Evolutionary conservation across 1,284 basidiomycete genomes (phyloP).

Genomic region (Ustilago esculenta): DNA sequence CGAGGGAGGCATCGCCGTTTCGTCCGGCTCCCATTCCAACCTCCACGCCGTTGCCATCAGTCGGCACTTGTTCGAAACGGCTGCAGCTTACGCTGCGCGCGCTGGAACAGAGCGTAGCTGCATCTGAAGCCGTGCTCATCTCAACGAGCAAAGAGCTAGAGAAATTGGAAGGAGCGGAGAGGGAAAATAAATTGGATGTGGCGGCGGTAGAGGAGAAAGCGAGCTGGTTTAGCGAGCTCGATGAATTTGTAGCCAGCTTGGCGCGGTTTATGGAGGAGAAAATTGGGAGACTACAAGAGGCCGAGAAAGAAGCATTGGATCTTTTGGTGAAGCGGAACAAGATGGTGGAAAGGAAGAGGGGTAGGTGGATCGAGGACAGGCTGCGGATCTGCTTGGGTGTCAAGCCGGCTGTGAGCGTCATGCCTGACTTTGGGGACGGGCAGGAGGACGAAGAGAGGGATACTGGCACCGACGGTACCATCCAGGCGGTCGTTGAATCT

Average conservation of each 20-base stretch:
- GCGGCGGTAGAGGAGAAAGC: slow-evolving; percentile 46
- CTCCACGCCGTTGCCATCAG: slow-evolving; percentile 49
- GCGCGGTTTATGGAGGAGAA: slow-evolving; percentile 60
- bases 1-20: slow-evolving; percentile 47
- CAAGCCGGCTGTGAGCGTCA: slow-evolving; percentile 6
- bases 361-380: slow-evolving; percentile 40
- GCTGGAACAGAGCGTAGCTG: slow-evolving; percentile 35
- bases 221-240: slow-evolving; percentile 61
- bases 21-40: slow-evolving; percentile 47
- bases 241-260: slow-evolving; percentile 51
- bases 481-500: too few relatives aligned
- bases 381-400: slow-evolving; percentile 36
- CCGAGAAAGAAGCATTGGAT: slow-evolving; percentile 45
- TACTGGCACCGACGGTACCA: neutral
- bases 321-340: slow-evolving; percentile 32
- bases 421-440: slow-evolving; percentile 18
- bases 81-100: slow-evolving; percentile 30
- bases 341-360: slow-evolving; percentile 26
- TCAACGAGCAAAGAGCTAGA: slow-evolving; percentile 33
- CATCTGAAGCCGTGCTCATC: slow-evolving; percentile 25
- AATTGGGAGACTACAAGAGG: slow-evolving; percentile 43
- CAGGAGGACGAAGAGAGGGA: slow-evolving; percentile 1
- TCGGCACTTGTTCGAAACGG: slow-evolving; percentile 45
- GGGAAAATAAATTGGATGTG: slow-evolving; percentile 48
- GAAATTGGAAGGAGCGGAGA: slow-evolving; percentile 43